Evolutionary conservation across 257 asterid species (phyloP), one percentile per base, ranked within the genome.

Genomic region (Apocynum venetum): DNA sequence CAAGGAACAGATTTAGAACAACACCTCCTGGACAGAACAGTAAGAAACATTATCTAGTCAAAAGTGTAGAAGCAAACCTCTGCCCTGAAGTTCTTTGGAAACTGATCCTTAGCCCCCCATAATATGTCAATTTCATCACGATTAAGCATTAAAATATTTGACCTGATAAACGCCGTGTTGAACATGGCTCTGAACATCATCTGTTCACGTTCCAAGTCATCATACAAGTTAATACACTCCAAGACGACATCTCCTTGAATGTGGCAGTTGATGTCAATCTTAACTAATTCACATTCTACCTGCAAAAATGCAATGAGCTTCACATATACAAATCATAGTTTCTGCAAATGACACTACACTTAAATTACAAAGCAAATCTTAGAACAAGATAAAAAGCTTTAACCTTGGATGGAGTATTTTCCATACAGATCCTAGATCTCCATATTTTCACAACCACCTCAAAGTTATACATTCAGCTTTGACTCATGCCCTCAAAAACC

Each of bases 231-330:
- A 83, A 89, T 87, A 81, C 97, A 92, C 85, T 94, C 98, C 87
- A 92, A 84, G 56, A 94, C 97, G 84, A 94, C 97, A 84, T 94
- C 98, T 57, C 98, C 98, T 90, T 94, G 98, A 80, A 91, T 81
- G 83, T 81, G 88, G 88, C 97, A 94, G 77, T 89, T 87, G 80
- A 94, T 91, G 80, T 94, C 98, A 79, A 94, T 88, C 91, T 94
- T 94, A 47, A 86, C 89, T 80, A 94, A 82, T 86, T 88, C 93
- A 74, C 93, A 88, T 86, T 89, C 98, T 80, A 82, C 93, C 98
- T 94, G 94, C 74, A 86, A 84, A 76, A 73, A 81, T 71, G 66
- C 78, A 77, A 79, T 71, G 73, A 74, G 60, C n/a, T 81, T 78
- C 65, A 65, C 8, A 68, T 20, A 68, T 65, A 44, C 47, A 47